A percentile compares a stretch with the other conserved stretches of the same genome.
phyloP scores from a whole-genome alignment of 2,329 filamentous ascomycete species.

The Botrytis sinoallii region DNA sequence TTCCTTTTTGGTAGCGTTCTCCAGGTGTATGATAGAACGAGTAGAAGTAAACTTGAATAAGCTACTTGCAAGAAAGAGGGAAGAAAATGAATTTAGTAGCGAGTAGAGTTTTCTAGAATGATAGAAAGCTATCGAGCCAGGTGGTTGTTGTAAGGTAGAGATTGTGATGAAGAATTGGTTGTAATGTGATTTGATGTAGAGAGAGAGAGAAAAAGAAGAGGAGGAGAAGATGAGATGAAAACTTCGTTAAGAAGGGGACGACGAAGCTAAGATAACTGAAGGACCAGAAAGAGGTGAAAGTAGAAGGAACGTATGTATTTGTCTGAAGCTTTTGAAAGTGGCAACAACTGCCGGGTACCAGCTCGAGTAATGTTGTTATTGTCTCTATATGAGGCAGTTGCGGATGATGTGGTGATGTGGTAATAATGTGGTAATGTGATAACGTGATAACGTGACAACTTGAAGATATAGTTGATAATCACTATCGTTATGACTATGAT shows the following conservation, averaged over 20 bases:
- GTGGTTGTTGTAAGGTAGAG: constrained; percentile 34
- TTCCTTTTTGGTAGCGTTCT: constrained; percentile 13
- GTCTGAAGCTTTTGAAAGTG: background rate
- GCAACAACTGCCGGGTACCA: background rate
- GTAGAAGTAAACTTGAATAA: constrained; percentile 19
- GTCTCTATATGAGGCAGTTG: background rate
- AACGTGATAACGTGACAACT: background rate
- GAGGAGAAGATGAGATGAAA: constrained; percentile 1
- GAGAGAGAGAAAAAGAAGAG: constrained; percentile 22
- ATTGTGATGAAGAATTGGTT: constrained; percentile 31
- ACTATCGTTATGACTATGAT: background rate
- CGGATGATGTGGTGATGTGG: background rate
- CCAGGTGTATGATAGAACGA: constrained; percentile 19
- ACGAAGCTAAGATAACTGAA: background rate
- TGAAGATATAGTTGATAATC: background rate
- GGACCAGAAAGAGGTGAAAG: background rate
- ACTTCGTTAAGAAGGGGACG: background rate
- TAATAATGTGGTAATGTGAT: background rate
- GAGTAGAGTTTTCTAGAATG: constrained; percentile 37
- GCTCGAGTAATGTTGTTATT: background rate
- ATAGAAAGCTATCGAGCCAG: constrained; percentile 41
- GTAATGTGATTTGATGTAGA: constrained; percentile 26
- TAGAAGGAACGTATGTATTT: background rate
- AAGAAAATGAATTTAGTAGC: constrained; percentile 32
- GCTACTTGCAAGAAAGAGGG: constrained; percentile 25